Percentiles rank a stretch among this genome's conserved stretches.
Evolutionary conservation across 164 flowering plant genomes (phyloP).

Genomic region (Liquidambar formosana): DNA sequence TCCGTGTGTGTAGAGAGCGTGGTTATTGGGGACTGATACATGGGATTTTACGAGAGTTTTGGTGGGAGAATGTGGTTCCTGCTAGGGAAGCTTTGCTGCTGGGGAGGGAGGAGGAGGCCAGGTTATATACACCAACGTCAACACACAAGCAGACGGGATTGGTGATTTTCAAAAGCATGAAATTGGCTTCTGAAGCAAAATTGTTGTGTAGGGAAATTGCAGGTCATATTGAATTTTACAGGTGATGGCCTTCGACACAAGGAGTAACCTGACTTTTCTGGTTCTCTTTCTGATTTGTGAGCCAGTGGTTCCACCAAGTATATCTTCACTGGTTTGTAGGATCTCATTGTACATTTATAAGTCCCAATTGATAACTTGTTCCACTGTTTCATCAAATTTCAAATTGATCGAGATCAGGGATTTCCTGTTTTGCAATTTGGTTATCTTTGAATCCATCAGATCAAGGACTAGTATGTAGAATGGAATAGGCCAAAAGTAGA

Average conservation of each 20-base stretch:
- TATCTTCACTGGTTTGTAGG: background rate
- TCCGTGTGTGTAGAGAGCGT: slow-evolving; percentile 67
- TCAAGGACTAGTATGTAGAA: no score
- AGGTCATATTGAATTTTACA: slow-evolving; percentile 69
- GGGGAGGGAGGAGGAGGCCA: slow-evolving; percentile 56
- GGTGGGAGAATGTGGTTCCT: slow-evolving; percentile 96
- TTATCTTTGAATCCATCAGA: background rate
- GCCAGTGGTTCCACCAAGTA: background rate
- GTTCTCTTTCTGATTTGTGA: no score
- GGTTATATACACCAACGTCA: slow-evolving; percentile 51
- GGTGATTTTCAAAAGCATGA: slow-evolving; percentile 54
- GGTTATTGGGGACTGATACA: slow-evolving; percentile 77
- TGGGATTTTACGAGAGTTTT: slow-evolving; percentile 77
- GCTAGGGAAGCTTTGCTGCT: slow-evolving; percentile 68
- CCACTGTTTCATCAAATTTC: background rate
- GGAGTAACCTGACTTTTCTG: background rate
- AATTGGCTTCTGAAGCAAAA: slow-evolving; percentile 66
- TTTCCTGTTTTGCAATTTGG: background rate
- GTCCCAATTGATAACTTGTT: background rate
- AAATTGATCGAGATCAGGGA: background rate
- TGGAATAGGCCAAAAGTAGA: no score
- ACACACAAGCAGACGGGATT: slow-evolving; percentile 77
- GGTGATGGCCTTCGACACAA: slow-evolving; percentile 15
- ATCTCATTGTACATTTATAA: background rate
- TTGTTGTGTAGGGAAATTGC: slow-evolving; percentile 78